These are phyloP conservation scores for Xylaria longipes DNA, from an alignment of 495 filamentous ascomycete species.

Conservation along the genomic window DNA sequence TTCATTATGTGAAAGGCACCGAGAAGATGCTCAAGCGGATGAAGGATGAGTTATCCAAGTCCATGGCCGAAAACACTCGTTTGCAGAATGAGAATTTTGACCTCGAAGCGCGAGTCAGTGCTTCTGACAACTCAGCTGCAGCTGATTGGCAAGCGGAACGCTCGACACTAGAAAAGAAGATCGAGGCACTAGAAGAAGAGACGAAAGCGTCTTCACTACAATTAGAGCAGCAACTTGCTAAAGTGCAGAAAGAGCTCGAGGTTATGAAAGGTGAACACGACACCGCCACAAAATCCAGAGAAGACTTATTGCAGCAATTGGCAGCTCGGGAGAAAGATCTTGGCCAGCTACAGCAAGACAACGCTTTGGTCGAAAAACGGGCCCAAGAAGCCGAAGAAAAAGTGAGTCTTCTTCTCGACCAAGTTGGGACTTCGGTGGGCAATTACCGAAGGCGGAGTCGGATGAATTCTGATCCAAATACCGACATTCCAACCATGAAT, in stretches of 20 bases:
- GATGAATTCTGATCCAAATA: constrained; percentile 37
- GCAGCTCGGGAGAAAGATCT: constrained; percentile 69
- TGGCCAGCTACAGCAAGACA: constrained; percentile 82
- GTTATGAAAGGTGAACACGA: constrained; percentile 71
- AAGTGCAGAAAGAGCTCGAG: constrained; percentile 71
- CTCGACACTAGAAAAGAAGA: constrained; percentile 65
- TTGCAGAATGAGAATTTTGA: constrained; percentile 80
- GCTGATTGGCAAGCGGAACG: constrained; percentile 83
- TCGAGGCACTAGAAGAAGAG: constrained; percentile 70
- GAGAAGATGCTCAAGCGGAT: constrained; percentile 99
- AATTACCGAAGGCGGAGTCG: constrained; percentile 81
- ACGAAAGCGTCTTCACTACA: constrained; percentile 67
- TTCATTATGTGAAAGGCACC: constrained; percentile 98
- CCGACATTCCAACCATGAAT: constrained; percentile 40
- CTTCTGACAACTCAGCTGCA: constrained; percentile 47
- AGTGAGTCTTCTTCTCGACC: constrained; percentile 89
- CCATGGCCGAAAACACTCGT: constrained; percentile 83
- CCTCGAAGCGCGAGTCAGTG: constrained; percentile 56
- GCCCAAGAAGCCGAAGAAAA: constrained; percentile 91
- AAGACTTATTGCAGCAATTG: constrained; percentile 66
- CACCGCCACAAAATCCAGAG: constrained; percentile 59
- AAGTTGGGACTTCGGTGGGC: constrained; percentile 90
- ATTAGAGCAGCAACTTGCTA: constrained; percentile 73
- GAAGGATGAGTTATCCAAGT: constrained; percentile 91
- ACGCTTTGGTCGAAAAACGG: constrained; percentile 75